Evolutionary conservation across 176 grass and related monocot genomes (phyloP).

Genomic region (Areca catechu): DNA sequence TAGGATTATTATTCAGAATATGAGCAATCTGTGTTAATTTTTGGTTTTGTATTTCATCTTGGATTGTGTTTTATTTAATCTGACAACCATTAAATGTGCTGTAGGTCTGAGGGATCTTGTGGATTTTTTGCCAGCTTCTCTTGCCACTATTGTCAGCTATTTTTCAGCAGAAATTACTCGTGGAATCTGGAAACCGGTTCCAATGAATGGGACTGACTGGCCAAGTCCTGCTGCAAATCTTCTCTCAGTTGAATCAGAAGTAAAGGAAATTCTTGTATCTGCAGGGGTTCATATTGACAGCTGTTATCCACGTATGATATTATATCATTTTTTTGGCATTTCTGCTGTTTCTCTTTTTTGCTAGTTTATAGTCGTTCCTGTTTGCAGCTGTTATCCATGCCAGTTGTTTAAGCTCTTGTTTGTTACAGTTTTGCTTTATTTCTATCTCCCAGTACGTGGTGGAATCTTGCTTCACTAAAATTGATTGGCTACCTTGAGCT

Average conservation of each 20-base stretch:
- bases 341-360: too few relatives aligned
- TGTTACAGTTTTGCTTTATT: too few relatives aligned
- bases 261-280: slow-evolving; percentile 90
- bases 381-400: too few relatives aligned
- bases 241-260: slow-evolving; percentile 80
- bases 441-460: too few relatives aligned
- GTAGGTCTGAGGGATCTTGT: slow-evolving; percentile 90
- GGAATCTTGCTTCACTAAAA: too few relatives aligned
- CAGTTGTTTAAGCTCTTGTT: too few relatives aligned
- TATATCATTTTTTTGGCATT: too few relatives aligned
- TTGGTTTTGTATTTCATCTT: too few relatives aligned
- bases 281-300: slow-evolving; percentile 79
- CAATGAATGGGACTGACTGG: slow-evolving; percentile 98
- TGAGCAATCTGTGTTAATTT: too few relatives aligned
- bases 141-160: slow-evolving; percentile 85
- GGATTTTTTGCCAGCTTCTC: slow-evolving; percentile 93
- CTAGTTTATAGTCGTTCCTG: too few relatives aligned
- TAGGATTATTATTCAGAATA: too few relatives aligned
- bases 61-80: slow-evolving; percentile 3
- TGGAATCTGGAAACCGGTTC: slow-evolving; percentile 92
- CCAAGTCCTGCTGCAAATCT: slow-evolving; percentile 67
- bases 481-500: too few relatives aligned
- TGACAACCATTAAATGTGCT: slow-evolving; percentile 13
- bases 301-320: slow-evolving; percentile 75
- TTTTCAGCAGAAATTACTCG: slow-evolving; percentile 98